Base-by-base conservation (phyloP, 2,329 filamentous ascomycete species). In the Hymenoscyphus salicellus region DNA sequence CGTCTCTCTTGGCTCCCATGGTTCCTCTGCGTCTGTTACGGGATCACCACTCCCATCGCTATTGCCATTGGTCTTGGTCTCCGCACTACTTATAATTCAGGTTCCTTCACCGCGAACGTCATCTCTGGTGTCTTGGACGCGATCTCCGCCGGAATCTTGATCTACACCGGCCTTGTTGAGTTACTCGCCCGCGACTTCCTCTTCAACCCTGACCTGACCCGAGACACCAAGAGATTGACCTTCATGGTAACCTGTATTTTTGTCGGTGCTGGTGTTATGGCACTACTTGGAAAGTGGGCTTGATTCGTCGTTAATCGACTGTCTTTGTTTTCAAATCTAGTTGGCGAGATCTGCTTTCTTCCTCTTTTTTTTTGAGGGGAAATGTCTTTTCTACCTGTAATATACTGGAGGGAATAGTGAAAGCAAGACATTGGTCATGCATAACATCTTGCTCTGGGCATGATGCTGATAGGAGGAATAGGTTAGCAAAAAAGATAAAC, bases 121-220 rank as follows among this genome's bases (percentile, higher is more conserved):
- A 77, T 83, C 1, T 78, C 76, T 5, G 81, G 81, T 16, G 75
- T 83, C 3, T 69, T 83, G 14, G 79, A 83, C 69, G 75, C 80
- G 0, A 77, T 80, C 55, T 81, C 79, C 0, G 81, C 81, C 1
- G 81, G 81, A 2, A 82, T 83, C 38, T 66, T 83, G 66, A 78
- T 83, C 23, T 83, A 82, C 65, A 83, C 80, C 5, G 80, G 79
- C 1, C 66, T 83, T 60, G 81, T 83, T 11, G 81, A 83, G 72
- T 64, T 83, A 64, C 66, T 83, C 67, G 81, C 81, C 1, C 69
- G 80, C 3, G 81, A 83, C 63, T 83, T 83, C 68, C 67, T 83
- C 69, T 83, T 83, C 69, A 81, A 83, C 70, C 77, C 58, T 2
- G 75, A 79, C 46, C 73, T 80, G 55, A 81, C 79, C 2, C 77